Base-by-base conservation (phyloP, 164 flowering plant genomes). In the Malania oleifera region DNA sequence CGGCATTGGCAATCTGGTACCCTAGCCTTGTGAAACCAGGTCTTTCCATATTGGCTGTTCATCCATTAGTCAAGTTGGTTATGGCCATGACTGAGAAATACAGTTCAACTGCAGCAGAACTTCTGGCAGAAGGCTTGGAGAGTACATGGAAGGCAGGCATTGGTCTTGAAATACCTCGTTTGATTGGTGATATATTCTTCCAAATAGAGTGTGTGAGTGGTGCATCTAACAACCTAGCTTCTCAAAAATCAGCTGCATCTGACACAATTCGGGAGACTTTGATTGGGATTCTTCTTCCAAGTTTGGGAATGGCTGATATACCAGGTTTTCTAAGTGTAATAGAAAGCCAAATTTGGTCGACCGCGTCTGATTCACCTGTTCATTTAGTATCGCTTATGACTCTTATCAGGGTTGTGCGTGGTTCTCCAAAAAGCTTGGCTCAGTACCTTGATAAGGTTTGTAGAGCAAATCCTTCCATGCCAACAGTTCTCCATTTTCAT, bases 351-450 rank as follows among this genome's bases (percentile, higher is more conserved):
- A 89, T 91, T 58, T 95, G 97, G 97, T 81, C 97, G 31, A 95
- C 96, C 61, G 87, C 97, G 31, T 95, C 97, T 69, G 99, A 95
- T 82, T 95, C 99, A 65, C 95, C 99, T 54, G 96, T 95, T 72
- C 99, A 95, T 78, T 57, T 79, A 50, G 88, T 81, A 26, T 72
- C 97, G 11, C 85, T 95, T 50, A 75, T 69, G 83, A 88, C 92
- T 68, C 77, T 91, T 29, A 73, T 89, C 57, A 83, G 97, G 73
- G 82, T 89, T 58, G 69, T 82, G 28, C 96, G 91, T 70, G 88
- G 84, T 66, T 85, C 88, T 74, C 91, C 96, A 28, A 85, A 87
- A 72, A 78, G 65, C 65, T 57, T 88, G 57, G 81, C 79, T 55
- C 84, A 70, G 56, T 68, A 78, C 62, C 87, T 95, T 65, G 92